Evolutionary conservation across 495 filamentous ascomycete species (phyloP).

Genomic region (Penicillium nucicola): DNA sequence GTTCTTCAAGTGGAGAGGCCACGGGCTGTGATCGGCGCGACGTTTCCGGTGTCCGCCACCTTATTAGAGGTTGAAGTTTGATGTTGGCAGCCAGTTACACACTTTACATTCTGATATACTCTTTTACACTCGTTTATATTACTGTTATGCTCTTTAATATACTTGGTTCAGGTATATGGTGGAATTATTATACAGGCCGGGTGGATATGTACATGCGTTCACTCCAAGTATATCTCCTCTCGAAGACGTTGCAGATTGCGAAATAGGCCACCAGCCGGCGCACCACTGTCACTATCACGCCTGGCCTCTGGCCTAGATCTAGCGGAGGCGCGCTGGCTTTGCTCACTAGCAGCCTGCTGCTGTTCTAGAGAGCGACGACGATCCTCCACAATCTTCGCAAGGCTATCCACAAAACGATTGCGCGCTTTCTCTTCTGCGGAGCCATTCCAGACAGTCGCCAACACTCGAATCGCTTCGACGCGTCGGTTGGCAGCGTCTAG

Average conservation of each 20-base stretch:
- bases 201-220: slow-evolving; percentile 6
- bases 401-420: slow-evolving; percentile 71
- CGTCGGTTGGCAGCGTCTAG: slow-evolving; percentile 67
- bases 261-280: slow-evolving; percentile 70
- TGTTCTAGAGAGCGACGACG: slow-evolving; percentile 55
- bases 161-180: too few relatives aligned
- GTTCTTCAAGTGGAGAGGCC: slow-evolving; percentile 11
- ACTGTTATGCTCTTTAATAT: too few relatives aligned
- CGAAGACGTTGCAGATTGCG: slow-evolving; percentile 76
- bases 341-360: slow-evolving; percentile 46
- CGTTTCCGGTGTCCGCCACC: slow-evolving; percentile 10
- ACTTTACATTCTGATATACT: too few relatives aligned
- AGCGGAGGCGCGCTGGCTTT: slow-evolving; percentile 17
- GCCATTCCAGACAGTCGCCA: slow-evolving; percentile 83
- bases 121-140: too few relatives aligned
- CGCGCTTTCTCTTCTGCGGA: slow-evolving; percentile 90
- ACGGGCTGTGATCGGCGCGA: slow-evolving; percentile 12
- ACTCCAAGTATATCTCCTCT: slow-evolving; percentile 64
- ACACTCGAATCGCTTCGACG: slow-evolving; percentile 67
- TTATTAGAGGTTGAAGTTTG: background rate
- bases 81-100: too few relatives aligned
- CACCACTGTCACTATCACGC: slow-evolving; percentile 40
- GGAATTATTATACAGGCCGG: too few relatives aligned
- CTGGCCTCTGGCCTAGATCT: slow-evolving; percentile 24
- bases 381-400: slow-evolving; percentile 60